Percentiles rank a stretch among this genome's conserved stretches.
Evolutionary conservation across 306 rosid genomes (phyloP).

Genomic region (Vigna mungo): DNA sequence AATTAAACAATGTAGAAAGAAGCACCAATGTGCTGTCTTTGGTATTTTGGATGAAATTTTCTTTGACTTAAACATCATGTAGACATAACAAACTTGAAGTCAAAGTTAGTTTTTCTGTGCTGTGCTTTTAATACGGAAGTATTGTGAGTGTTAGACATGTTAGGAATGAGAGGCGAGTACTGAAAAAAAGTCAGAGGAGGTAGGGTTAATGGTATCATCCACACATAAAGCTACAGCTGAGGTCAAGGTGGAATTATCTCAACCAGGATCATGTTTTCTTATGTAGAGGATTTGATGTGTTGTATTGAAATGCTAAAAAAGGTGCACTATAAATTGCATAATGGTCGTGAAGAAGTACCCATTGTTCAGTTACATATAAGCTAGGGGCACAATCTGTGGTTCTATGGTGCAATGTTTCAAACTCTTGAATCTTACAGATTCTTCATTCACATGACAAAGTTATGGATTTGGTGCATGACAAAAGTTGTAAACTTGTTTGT

Average conservation of each 20-base stretch:
- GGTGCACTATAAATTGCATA: not conserved
- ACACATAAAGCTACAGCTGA: not conserved
- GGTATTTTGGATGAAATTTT: constrained; percentile 4
- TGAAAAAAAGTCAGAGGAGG: not conserved
- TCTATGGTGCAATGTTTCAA: not conserved
- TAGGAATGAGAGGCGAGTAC: not conserved
- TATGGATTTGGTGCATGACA: not conserved
- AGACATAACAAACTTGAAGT: not conserved
- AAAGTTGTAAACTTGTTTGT: not conserved
- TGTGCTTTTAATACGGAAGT: not conserved
- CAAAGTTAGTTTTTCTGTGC: constrained; percentile 7
- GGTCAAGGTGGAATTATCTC: not conserved
- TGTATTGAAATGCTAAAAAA: constrained; percentile 1
- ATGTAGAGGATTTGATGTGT: not conserved
- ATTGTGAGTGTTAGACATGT: not conserved
- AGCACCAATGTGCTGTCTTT: not conserved
- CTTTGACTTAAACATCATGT: not conserved
- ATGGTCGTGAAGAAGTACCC: not conserved
- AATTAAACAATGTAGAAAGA: not conserved
- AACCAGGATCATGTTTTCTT: not conserved
- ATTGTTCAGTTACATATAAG: not conserved
- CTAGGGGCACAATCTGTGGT: not conserved
- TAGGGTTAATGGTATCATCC: constrained; percentile 5
- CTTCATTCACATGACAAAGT: constrained; percentile 17
- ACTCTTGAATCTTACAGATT: not conserved